Percentiles rank a stretch among this genome's conserved stretches.
Conservation (phyloP, 2,329 filamentous ascomycete genomes). For the Xylaria sp. region DNA sequence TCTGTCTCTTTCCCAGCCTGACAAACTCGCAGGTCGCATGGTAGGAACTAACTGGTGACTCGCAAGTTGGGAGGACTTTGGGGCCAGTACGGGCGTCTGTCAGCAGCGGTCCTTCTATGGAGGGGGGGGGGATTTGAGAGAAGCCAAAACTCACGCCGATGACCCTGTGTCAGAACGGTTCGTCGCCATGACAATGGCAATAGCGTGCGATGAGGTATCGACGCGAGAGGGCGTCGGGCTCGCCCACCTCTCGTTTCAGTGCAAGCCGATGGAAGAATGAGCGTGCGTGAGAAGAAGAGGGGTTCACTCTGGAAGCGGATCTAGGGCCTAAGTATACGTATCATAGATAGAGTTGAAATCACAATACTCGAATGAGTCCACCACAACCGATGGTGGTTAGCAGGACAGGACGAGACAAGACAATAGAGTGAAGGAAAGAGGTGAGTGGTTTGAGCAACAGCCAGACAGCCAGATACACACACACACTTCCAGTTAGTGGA, state of each 20-base stretch:
- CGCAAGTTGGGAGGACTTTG: slow-evolving; percentile 82
- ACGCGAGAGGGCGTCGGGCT: slow-evolving; percentile 21
- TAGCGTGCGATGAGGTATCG: slow-evolving; percentile 27
- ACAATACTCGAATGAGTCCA: slow-evolving; percentile 12
- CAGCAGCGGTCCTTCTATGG: slow-evolving; percentile 36
- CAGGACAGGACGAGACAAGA: slow-evolving; percentile 4
- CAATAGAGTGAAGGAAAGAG: background rate
- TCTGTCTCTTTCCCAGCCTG: background rate
- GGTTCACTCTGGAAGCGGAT: slow-evolving; percentile 9
- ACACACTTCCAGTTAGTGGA: background rate
- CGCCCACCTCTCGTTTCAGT: slow-evolving; percentile 24
- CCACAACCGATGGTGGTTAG: slow-evolving; percentile 22
- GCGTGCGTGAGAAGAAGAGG: slow-evolving; percentile 22
- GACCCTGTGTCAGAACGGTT: slow-evolving; percentile 65
- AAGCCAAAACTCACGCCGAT: slow-evolving; percentile 60
- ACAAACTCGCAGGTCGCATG: background rate
- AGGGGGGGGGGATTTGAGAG: slow-evolving; percentile 2
- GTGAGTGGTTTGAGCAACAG: slow-evolving; percentile 4
- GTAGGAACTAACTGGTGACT: slow-evolving; percentile 77
- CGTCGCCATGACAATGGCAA: slow-evolving; percentile 46
- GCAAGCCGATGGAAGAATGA: slow-evolving; percentile 9
- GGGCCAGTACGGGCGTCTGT: slow-evolving; percentile 32
- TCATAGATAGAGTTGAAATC: slow-evolving; percentile 1
- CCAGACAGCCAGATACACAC: too few species aligned
- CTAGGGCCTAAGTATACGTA: background rate